A percentile compares a stretch with the other conserved stretches of the same genome.
phyloP scores from a whole-genome alignment of 495 filamentous ascomycete genomes.

The Acidiella bohemica region DNA sequence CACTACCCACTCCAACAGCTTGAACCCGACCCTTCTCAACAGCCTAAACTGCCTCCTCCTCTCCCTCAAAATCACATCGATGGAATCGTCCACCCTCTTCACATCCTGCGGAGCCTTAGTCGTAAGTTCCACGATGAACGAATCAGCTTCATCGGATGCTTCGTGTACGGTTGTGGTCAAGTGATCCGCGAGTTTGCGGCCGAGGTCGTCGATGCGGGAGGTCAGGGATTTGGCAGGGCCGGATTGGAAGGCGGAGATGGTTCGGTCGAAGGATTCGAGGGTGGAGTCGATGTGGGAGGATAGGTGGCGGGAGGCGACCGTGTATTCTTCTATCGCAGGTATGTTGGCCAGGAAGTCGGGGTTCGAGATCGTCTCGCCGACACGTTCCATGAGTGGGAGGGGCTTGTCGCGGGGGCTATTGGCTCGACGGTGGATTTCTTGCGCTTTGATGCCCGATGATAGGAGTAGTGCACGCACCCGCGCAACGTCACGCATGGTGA shows the following conservation, averaged over 20 bases:
- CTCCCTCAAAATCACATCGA: slow-evolving; percentile 56
- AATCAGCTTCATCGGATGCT: slow-evolving; percentile 63
- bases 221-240: slow-evolving; percentile 34
- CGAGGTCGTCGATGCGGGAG: slow-evolving; percentile 36
- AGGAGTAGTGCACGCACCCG: slow-evolving; percentile 60
- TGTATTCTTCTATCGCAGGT: slow-evolving; percentile 53
- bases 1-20: slow-evolving; percentile 34
- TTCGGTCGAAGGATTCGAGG: slow-evolving; percentile 39
- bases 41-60: slow-evolving; percentile 58
- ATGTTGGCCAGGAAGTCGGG: no score
- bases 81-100: slow-evolving; percentile 61
- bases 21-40: slow-evolving; percentile 40
- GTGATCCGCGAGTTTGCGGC: slow-evolving; percentile 37
- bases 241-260: slow-evolving; percentile 39
- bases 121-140: slow-evolving; percentile 57
- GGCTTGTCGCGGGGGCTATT: slow-evolving; percentile 28
- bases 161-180: slow-evolving; percentile 50
- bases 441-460: slow-evolving; percentile 72
- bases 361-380: no score
- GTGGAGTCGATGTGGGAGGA: slow-evolving; percentile 42
- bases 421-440: slow-evolving; percentile 57
- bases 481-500: slow-evolving; percentile 56
- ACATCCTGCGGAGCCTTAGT: slow-evolving; percentile 60
- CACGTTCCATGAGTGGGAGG: slow-evolving; percentile 32
- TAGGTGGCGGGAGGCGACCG: slow-evolving; percentile 54